phyloP scores from a whole-genome alignment of 2,329 filamentous ascomycete species.

The Fonsecaea pedrosoi region DNA sequence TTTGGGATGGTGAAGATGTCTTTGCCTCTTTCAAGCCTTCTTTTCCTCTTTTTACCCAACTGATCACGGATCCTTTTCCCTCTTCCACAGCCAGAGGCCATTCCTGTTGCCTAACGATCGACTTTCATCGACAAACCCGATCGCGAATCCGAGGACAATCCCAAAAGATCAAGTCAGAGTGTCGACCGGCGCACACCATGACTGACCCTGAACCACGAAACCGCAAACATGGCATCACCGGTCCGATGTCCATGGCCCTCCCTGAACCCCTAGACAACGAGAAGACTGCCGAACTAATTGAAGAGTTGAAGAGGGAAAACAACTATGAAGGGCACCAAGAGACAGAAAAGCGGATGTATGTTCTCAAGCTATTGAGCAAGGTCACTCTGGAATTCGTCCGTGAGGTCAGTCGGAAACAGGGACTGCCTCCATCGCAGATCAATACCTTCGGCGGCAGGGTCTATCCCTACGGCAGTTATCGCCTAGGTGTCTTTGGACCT shows the following conservation, averaged over 20 bases:
- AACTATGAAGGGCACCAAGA: constrained; percentile 87
- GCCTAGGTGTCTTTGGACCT: constrained; percentile 90
- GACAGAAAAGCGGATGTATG: constrained; percentile 76
- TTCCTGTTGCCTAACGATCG: constrained; percentile 6
- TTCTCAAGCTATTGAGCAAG: constrained; percentile 76
- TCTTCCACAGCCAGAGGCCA: neutral
- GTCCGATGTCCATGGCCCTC: constrained; percentile 77
- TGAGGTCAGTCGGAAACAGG: constrained; percentile 75
- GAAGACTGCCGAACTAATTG: constrained; percentile 77
- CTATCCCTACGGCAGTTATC: constrained; percentile 95
- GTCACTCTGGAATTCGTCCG: constrained; percentile 88
- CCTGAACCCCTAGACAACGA: constrained; percentile 79
- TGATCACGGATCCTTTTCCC: constrained; percentile 15
- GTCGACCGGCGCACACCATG: constrained; percentile 19
- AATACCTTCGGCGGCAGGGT: constrained; percentile 89
- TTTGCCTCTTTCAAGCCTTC: constrained; percentile 28
- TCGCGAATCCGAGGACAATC: neutral
- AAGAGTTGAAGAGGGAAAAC: constrained; percentile 85
- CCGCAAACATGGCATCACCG: constrained; percentile 75
- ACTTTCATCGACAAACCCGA: neutral
- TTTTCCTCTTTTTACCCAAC: constrained; percentile 21
- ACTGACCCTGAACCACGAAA: constrained; percentile 38
- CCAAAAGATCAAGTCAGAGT: neutral
- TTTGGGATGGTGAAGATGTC: constrained; percentile 36
- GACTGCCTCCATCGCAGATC: constrained; percentile 75